Base-by-base conservation (phyloP, 2,329 filamentous ascomycete species). In the Lachnellula hyalina region DNA sequence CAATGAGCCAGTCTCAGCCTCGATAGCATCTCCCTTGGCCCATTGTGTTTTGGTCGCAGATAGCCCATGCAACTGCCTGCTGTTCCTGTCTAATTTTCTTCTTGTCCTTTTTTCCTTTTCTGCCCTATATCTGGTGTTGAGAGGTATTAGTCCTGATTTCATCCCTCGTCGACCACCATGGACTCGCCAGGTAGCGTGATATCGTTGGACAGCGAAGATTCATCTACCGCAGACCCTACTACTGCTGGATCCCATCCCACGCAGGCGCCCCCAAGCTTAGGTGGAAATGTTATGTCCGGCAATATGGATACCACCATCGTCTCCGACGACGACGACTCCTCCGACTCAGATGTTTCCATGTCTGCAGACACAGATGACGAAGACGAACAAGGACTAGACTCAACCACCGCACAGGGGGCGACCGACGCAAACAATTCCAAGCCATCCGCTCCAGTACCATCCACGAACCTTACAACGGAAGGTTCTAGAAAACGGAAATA, bases 261-360 rank as follows among this genome's bases (percentile, higher is more conserved):
- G 49, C 60, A 62, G 55, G 54, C 51, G 48, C 38, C 55, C 21
- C 49, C 23, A 17, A 32, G 35, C 6, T 55, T 47, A 54, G 54
- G 47, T 54, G 54, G 32, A 40, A 45, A 38, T 21, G 23, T 51
- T 54, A 25, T 32, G 34, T 19, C 46, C 48, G 7, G 40, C 54
- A 47, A 49, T 46, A 55, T 55, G 46, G 53, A 62, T 53, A 53
- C 28, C 15, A 51, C 52, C 19, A 41, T 58, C 15, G 53, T 56
- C 25, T 45, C 60, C 52, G 49, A 61, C 21, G 56, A 61, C 50
- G 58, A 65, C 59, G 63, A 67, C 47, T 70, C 69, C 23, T 23
- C 25, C 36, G 62, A 56, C 46, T 71, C 70, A 4, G 70, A 72
- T 59, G 59, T 71, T 45, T 70, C 69, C 42, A 72, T 72, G 70